phyloP scores from a whole-genome alignment of 164 flowering plant genomes.

The Liriodendron chinense region DNA sequence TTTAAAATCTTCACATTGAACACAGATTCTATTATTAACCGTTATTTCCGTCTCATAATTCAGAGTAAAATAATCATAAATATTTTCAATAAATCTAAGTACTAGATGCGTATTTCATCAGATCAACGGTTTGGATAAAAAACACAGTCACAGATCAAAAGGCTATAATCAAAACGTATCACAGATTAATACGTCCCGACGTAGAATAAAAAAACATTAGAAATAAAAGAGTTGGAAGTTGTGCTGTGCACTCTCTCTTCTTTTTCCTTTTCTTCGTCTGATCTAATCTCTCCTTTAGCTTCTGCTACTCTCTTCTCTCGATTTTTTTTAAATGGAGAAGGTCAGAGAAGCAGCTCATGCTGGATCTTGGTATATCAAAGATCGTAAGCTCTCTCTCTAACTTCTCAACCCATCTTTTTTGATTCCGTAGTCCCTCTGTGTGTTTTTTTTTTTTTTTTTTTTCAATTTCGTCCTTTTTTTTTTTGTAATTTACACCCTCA shows the following conservation, averaged over 20 bases:
- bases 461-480: not conserved
- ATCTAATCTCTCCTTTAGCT: not conserved
- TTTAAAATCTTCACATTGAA: too few species aligned
- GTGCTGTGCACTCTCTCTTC: not conserved
- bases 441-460: not conserved
- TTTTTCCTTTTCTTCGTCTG: not conserved
- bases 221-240: not conserved
- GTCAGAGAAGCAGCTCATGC: constrained; percentile 87
- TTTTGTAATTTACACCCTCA: not conserved
- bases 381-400: constrained; percentile 47
- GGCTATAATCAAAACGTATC: not conserved
- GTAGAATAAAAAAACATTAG: too few species aligned
- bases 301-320: not conserved
- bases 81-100: too few species aligned
- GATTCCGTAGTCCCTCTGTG: not conserved
- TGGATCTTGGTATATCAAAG: constrained; percentile 96
- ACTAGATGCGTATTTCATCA: too few species aligned
- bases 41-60: too few species aligned
- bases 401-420: not conserved
- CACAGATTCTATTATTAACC: too few species aligned
- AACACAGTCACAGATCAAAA: too few species aligned
- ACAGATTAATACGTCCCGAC: not conserved
- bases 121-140: too few species aligned
- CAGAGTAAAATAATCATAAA: too few species aligned
- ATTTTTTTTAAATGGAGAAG: constrained; percentile 41